Conservation (phyloP, 2,329 filamentous ascomycete species). For the Verticillium longisporum region DNA sequence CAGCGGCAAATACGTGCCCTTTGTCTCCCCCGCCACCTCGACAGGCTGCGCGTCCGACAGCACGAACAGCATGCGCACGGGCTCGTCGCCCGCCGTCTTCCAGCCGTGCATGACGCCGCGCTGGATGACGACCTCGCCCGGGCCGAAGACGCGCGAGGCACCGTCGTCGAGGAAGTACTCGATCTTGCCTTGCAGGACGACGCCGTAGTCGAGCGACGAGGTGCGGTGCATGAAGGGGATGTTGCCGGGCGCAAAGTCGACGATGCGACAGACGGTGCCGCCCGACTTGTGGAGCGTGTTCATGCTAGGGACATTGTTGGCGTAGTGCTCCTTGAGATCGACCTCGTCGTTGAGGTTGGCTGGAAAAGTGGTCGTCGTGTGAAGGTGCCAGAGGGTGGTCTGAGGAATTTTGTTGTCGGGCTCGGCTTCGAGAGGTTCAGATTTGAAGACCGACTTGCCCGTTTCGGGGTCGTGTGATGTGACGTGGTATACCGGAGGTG, state of each 20-base stretch:
- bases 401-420: slow-evolving; percentile 16
- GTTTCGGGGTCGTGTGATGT: not conserved
- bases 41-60: slow-evolving; percentile 2
- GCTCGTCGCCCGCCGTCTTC: slow-evolving; percentile 1
- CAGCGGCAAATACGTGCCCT: slow-evolving; percentile 2
- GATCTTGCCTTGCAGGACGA: slow-evolving; percentile 37
- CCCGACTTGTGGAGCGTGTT: slow-evolving; percentile 8
- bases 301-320: slow-evolving; percentile 6
- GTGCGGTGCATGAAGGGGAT: slow-evolving; percentile 34
- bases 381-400: slow-evolving; percentile 14
- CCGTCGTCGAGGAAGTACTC: slow-evolving; percentile 38
- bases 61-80: not conserved
- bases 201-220: slow-evolving; percentile 36
- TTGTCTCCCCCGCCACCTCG: slow-evolving; percentile 4
- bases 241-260: slow-evolving; percentile 10
- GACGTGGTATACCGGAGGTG: not conserved
- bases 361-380: slow-evolving; percentile 4
- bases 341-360: slow-evolving; percentile 7
- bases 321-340: slow-evolving; percentile 7
- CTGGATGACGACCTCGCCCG: slow-evolving; percentile 38
- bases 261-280: slow-evolving; percentile 9
- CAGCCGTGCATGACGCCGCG: slow-evolving; percentile 33
- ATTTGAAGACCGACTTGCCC: not conserved
- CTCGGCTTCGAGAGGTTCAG: not conserved
- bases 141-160: slow-evolving; percentile 26